phyloP scores from a whole-genome alignment of 768 basidiomycete species.

The Russula olivacea region DNA sequence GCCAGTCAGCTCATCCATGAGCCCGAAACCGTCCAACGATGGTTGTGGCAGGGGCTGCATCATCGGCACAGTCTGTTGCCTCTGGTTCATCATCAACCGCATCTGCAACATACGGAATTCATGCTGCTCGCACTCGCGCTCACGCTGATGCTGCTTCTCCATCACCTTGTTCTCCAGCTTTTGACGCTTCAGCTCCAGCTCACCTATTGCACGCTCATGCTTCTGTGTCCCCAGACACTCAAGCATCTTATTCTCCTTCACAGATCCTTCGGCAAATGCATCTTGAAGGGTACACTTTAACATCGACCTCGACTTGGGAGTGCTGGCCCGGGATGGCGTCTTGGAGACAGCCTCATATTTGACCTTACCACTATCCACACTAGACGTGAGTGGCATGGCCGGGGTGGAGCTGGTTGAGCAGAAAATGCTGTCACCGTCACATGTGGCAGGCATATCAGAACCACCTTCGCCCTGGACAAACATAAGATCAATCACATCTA shows the following conservation, averaged over 20 bases:
- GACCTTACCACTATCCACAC: too few relatives aligned
- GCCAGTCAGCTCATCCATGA: too few relatives aligned
- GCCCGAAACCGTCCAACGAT: too few relatives aligned
- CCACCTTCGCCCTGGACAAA: too few relatives aligned
- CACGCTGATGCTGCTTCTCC: neutral
- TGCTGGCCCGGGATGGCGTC: neutral
- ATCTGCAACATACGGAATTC: neutral
- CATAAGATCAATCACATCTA: too few relatives aligned
- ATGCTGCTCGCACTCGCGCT: neutral
- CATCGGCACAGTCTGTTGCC: too few relatives aligned
- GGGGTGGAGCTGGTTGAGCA: too few relatives aligned
- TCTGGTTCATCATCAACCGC: neutral
- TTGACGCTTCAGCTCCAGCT: neutral
- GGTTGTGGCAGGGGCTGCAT: too few relatives aligned
- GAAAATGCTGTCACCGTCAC: too few relatives aligned
- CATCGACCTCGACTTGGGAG: neutral
- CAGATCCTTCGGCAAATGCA: neutral
- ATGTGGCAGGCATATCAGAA: too few relatives aligned
- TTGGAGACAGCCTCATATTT: neutral
- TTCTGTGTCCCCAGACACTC: neutral
- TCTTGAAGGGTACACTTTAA: neutral
- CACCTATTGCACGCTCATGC: neutral
- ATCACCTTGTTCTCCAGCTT: neutral
- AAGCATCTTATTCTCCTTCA: neutral
- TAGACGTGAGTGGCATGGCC: too few relatives aligned